phyloP scores from a whole-genome alignment of 2,329 filamentous ascomycete genomes.

The Arthroderma sp. region DNA sequence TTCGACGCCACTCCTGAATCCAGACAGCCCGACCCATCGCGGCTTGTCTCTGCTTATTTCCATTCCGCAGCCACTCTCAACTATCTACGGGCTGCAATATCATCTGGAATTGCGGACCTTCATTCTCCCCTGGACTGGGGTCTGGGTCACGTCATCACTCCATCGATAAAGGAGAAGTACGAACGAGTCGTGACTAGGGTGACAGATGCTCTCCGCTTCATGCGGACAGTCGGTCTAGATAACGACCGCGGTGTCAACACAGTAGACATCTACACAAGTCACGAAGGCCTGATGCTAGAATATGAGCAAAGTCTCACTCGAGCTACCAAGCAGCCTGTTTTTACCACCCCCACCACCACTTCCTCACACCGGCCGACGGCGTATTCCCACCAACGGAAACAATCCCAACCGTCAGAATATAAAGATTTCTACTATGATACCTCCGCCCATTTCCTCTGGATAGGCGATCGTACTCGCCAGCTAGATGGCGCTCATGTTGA shows the following conservation, averaged over 20 bases:
- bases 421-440: slow-evolving; percentile 75
- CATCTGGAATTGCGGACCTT: slow-evolving; percentile 82
- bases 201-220: slow-evolving; percentile 83
- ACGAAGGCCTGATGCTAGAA: slow-evolving; percentile 85
- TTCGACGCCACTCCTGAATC: slow-evolving; percentile 54
- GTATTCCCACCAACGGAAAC: slow-evolving; percentile 12
- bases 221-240: slow-evolving; percentile 83
- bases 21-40: slow-evolving; percentile 64
- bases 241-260: slow-evolving; percentile 74
- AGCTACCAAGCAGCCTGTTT: slow-evolving; percentile 38
- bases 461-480: slow-evolving; percentile 89
- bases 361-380: slow-evolving; percentile 9
- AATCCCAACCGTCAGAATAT: slow-evolving; percentile 19
- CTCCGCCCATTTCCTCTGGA: slow-evolving; percentile 94
- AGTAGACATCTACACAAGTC: slow-evolving; percentile 88
- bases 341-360: slow-evolving; percentile 17
- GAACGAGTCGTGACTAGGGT: slow-evolving; percentile 71
- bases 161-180: slow-evolving; percentile 74
- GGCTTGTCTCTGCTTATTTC: slow-evolving; percentile 85
- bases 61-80: slow-evolving; percentile 91
- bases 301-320: slow-evolving; percentile 86
- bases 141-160: slow-evolving; percentile 78
- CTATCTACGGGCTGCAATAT: slow-evolving; percentile 71
- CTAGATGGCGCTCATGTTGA: slow-evolving; percentile 89
- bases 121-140: slow-evolving; percentile 92